Percentiles rank a stretch among this genome's conserved stretches.
phyloP scores from a whole-genome alignment of 805 yeast genomes.

The Lipomyces yamadae region DNA sequence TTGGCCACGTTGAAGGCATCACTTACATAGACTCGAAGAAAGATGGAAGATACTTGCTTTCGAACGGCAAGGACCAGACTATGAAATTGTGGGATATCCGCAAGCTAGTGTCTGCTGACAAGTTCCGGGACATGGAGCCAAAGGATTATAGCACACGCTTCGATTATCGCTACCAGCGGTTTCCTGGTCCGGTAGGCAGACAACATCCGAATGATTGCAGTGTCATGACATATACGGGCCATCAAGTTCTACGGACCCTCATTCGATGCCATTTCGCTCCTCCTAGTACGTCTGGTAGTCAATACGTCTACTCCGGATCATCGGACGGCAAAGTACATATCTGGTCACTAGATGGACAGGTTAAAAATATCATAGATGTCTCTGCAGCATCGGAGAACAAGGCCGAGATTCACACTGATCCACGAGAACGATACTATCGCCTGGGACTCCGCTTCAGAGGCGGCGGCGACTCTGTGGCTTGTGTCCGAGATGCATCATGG shows the following conservation, averaged over 20 bases:
- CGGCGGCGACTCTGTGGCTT: constrained; percentile 22
- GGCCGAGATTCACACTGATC: not conserved
- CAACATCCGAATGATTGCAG: constrained; percentile 42
- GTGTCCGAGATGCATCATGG: constrained; percentile 42
- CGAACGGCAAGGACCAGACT: constrained; percentile 44
- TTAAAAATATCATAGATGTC: constrained; percentile 33
- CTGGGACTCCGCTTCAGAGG: not conserved
- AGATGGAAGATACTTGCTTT: constrained; percentile 41
- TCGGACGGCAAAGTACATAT: constrained; percentile 41
- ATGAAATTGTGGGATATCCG: constrained; percentile 45
- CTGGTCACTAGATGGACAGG: constrained; percentile 43
- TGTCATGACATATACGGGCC: constrained; percentile 44
- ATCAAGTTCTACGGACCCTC: constrained; percentile 41
- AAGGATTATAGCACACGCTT: constrained; percentile 33
- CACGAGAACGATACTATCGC: not conserved
- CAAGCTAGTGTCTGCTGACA: constrained; percentile 30
- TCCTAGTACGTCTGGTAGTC: constrained; percentile 39
- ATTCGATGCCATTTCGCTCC: constrained; percentile 45
- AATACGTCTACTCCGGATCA: constrained; percentile 44
- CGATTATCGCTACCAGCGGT: constrained; percentile 39
- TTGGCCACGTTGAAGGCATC: constrained; percentile 45
- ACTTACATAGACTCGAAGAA: constrained; percentile 41
- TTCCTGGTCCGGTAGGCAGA: constrained; percentile 35
- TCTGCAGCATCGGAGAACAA: constrained; percentile 15
- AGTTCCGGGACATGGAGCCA: constrained; percentile 14